These are phyloP conservation scores for Trifolium repens DNA, from an alignment of 306 rosid species.

Conservation along the genomic window DNA sequence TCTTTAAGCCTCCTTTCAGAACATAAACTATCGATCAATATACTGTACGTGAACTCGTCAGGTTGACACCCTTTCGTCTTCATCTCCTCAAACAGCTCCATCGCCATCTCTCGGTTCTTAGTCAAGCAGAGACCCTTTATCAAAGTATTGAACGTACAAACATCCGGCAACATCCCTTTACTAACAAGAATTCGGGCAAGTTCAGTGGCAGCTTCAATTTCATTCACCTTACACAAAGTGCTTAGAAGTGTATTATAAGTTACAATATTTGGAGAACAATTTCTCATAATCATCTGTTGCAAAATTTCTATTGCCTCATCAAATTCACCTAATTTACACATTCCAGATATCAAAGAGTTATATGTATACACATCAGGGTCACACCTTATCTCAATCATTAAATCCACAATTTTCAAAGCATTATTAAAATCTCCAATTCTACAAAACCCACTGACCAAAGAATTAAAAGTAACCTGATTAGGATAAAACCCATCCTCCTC, in stretches of 20 bases:
- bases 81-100: constrained; percentile 90
- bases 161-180: constrained; percentile 84
- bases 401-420: constrained; percentile 78
- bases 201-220: constrained; percentile 76
- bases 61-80: constrained; percentile 73
- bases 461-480: constrained; percentile 72
- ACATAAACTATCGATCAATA: constrained; percentile 76
- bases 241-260: constrained; percentile 78
- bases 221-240: constrained; percentile 77
- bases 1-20: constrained; percentile 60
- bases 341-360: constrained; percentile 75
- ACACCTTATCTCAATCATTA: constrained; percentile 80
- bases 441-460: constrained; percentile 81
- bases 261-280: constrained; percentile 73
- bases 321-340: constrained; percentile 73
- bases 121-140: constrained; percentile 79
- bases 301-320: constrained; percentile 80
- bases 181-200: constrained; percentile 64
- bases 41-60: constrained; percentile 80
- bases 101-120: constrained; percentile 60
- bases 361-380: constrained; percentile 80
- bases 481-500: constrained; percentile 65
- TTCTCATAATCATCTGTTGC: constrained; percentile 69
- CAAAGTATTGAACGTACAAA: constrained; percentile 82
- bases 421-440: constrained; percentile 66